A percentile compares a stretch with the other conserved stretches of the same genome.
Conservation (phyloP, 148 eudicot species). For the Salicornia ramosissima region DNA sequence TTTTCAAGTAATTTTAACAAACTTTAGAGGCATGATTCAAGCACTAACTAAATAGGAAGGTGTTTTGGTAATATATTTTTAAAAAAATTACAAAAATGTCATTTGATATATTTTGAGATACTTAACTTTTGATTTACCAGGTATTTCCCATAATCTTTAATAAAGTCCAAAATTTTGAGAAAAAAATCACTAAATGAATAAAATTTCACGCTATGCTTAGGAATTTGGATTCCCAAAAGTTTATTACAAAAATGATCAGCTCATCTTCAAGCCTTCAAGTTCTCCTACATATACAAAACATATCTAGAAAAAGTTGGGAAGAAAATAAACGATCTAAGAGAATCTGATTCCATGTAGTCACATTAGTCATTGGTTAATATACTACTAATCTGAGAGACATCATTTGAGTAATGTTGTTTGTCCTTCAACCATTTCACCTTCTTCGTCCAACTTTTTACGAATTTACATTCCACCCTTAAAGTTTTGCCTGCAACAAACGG, state of each 20-base stretch:
- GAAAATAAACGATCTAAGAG: neutral
- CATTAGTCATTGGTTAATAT: neutral
- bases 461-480: neutral
- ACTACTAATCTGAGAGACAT: neutral
- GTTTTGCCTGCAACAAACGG: conserved; percentile 19
- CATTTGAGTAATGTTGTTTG: neutral
- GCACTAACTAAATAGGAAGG: no score
- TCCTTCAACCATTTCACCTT: neutral
- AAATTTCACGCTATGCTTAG: neutral
- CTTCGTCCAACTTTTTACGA: conserved; percentile 1
- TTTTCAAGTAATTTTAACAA: no score
- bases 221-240: neutral
- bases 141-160: no score
- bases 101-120: no score
- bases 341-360: no score
- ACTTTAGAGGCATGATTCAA: no score
- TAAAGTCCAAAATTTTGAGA: no score
- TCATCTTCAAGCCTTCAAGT: neutral
- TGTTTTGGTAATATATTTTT: no score
- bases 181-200: neutral
- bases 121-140: no score
- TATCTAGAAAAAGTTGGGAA: neutral
- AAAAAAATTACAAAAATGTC: no score
- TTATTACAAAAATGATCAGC: conserved; percentile 7
- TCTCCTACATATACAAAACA: neutral